Evolutionary conservation across 2,329 filamentous ascomycete species (phyloP), one percentile per base, ranked within the genome.

Genomic region (Colletotrichum aenigma): DNA sequence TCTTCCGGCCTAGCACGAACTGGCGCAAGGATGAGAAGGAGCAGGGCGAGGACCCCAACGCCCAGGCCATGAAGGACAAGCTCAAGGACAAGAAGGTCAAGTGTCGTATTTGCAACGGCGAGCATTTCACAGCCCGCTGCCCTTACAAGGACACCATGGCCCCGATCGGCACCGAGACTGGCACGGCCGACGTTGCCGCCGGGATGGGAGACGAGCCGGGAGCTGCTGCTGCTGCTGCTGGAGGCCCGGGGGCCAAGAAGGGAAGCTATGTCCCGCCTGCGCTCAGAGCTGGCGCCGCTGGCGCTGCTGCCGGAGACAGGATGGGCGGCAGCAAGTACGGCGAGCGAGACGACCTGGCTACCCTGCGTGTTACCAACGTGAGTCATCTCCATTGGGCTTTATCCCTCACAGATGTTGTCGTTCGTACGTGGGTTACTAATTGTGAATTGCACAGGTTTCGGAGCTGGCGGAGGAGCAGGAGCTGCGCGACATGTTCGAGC

Each of bases 61-160:
- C 94, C 81, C 92, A 94, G 87, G 90, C 90, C 81, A 91, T 94
- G 88, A 94, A 94, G 88, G 92, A 93, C 84, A 94, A 95, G 88
- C 91, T 98, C 83, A 98, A 97, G 92, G 96, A 98, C 89, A 98
- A 98, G 92, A 97, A 98, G 90, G 97, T 99, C 90, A 98, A 98
- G 92, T 99, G 97, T 88, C 94, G 97, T 91, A 98, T 99, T 85
- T 99, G 97, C 89, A 95, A 93, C 85, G 97, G 96, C 84, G 97
- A 99, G 90, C 97, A 99, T 92, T 99, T 98, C 91, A 99, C 97
- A 56, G 96, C 96, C 80, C 94, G 97, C 86, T 99, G 97, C 92
- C 97, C 97, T 43, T 99, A 98, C 93, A 99, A 98, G 90, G 97
- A 98, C 85, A 99, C 96, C 81, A 98, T 99, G 96, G 96, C 96